Conservation (phyloP, 257 asterid genomes). For the Solanum tacnaense region DNA sequence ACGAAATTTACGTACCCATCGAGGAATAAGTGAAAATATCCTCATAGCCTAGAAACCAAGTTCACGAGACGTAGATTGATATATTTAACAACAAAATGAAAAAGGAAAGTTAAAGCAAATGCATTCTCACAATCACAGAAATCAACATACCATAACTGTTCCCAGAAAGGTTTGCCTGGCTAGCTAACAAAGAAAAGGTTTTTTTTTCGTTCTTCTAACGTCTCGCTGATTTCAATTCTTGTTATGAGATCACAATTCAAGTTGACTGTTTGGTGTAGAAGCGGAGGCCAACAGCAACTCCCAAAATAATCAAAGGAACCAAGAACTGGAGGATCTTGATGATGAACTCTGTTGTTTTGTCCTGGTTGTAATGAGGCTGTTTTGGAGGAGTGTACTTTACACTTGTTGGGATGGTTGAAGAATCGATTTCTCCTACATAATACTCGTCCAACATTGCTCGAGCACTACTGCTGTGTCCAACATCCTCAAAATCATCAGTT, state of each 20-base stretch:
- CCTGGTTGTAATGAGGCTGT: conserved; percentile 41
- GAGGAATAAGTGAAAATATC: too few species aligned
- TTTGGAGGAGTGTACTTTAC: conserved; percentile 40
- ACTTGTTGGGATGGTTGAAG: conserved; percentile 33
- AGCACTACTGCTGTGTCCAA: conserved; percentile 50
- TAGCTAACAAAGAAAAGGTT: not conserved
- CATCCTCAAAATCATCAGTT: conserved; percentile 60
- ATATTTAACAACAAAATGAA: not conserved
- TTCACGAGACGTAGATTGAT: not conserved
- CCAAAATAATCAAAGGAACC: conserved; percentile 61
- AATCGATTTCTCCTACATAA: conserved; percentile 39
- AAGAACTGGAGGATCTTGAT: conserved; percentile 70
- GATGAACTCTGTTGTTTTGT: conserved; percentile 46
- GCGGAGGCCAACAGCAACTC: conserved; percentile 54
- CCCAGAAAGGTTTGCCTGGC: not conserved
- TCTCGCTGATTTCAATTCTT: not conserved
- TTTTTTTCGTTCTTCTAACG: not conserved
- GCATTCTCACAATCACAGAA: not conserved
- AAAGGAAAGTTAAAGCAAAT: not conserved
- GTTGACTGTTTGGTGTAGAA: conserved; percentile 59
- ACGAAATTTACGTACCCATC: too few species aligned
- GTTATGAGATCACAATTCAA: conserved; percentile 5
- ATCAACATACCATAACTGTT: not conserved
- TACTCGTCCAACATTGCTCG: conserved; percentile 42
- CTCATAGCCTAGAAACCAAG: not conserved